Evolutionary conservation across 768 basidiomycete species (phyloP), one percentile per base, ranked within the genome.

Genomic region (Suillus subluteus): DNA sequence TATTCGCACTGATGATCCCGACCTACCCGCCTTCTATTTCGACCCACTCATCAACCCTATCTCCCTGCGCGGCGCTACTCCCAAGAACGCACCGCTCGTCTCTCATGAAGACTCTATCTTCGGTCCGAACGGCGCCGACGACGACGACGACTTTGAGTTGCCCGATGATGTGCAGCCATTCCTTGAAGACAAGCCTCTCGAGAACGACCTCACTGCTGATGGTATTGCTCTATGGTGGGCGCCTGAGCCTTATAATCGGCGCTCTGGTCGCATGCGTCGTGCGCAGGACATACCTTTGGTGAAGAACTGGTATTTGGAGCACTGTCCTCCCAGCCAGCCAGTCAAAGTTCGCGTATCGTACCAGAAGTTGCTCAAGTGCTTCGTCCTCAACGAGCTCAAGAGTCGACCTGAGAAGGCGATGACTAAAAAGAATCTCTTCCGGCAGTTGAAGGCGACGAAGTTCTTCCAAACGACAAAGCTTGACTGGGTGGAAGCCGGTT

Each of bases 341-440:
- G 97, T 98, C 76, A 99, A 99, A 86, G 94, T 99, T 73, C 91
- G 98, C 68, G 98, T 99, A 0, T 99, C 97, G 43, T 99, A 99
- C 76, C 98, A 99, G 83, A 99, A 99, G 80, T 83, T 99, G 38
- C 84, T 97, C 66, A 99, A 99, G 79, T 91, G 92, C 75, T 99
- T 85, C 78, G 98, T 99, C 21, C 84, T 99, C 71, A 99, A 99
- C 76, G 95, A 96, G 78, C 84, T 99, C 54, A 90, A 93, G 73
- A 90, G 90, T 63, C 85, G 93, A 56, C 86, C 90, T 6, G 96
- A 98, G 78, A 99, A 98, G 79, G 91, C 98, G 9, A 97, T 98
- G 93, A 91, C 94, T 69, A 99, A 97, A 88, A 95, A 97, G 82
- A 98, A 96, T 74, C 76, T 99, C 61, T 99, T 99, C 87, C 86